Evolutionary conservation across 441 rosid species (phyloP), one percentile per base, ranked within the genome.

Genomic region (Bruguiera hainesii): DNA sequence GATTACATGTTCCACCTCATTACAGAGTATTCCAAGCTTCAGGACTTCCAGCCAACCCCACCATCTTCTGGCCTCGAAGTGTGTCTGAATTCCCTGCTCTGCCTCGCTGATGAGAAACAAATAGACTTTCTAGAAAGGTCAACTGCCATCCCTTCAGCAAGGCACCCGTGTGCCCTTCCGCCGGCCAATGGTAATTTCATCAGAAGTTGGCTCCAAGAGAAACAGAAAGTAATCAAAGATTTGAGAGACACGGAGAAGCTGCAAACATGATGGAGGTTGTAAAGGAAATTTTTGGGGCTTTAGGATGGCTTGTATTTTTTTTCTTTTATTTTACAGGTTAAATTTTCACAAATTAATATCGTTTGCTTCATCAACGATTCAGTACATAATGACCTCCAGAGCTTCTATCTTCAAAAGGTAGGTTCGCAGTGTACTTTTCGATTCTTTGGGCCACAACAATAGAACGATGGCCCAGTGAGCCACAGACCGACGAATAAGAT

Each of bases 1-100:
- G 95, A 91, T 74, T 93, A 91, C 84, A 89, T 91, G 96, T 84
- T 84, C 78, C 87, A 91, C 73, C 89, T 93, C 62, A 84, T 93
- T 64, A 64, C 58, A 2, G 89, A 85, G 76, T 91, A 91, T 74
- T 75, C 98, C 51, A 91, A 88, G 85, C 83, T 93, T 75, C 91
- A 74, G 58, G 80, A 75, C 60, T 93, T 86, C 78, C 82, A 81
- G 79, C 98, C 98, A 6, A 68, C 64, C 29, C 81, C 82, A 5
- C 91, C 97, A n/a, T 61, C 91, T 25, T 78, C 93, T 0, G 91
- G 93, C 56, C 75, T 56, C 37, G 85, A 86, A 79, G 88, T 81
- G 39, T 93, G 98, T 56, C 65, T 46, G 56, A 91, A 83, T 56
- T 90, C 96, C 29, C 56, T 91, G 59, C 87, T 88, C 46, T 93